Evolutionary conservation across 805 yeast species (phyloP).

Genomic region (Metschnikowia chrysomelidarum): DNA sequence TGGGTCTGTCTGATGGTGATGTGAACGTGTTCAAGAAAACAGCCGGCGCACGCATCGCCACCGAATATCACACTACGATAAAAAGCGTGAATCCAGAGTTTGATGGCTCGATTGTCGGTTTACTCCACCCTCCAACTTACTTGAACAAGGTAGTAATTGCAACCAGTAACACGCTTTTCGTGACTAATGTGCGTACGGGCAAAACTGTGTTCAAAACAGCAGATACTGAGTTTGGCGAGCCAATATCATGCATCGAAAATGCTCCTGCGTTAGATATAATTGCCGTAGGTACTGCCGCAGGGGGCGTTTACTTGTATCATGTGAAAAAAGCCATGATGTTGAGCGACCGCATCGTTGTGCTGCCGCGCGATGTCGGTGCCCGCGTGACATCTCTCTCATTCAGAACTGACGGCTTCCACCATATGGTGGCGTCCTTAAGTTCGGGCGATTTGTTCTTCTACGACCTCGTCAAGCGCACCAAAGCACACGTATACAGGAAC

Average conservation of each 20-base stretch:
- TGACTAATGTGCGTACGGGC: slow-evolving; percentile 77
- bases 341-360: slow-evolving; percentile 46
- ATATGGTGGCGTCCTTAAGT: slow-evolving; percentile 72
- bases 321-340: slow-evolving; percentile 60
- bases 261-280: slow-evolving; percentile 87
- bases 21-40: slow-evolving; percentile 56
- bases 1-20: slow-evolving; percentile 40
- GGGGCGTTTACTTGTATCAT: slow-evolving; percentile 65
- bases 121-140: slow-evolving; percentile 87
- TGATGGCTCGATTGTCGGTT: slow-evolving; percentile 68
- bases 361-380: slow-evolving; percentile 39
- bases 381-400: slow-evolving; percentile 67
- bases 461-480: slow-evolving; percentile 67
- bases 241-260: slow-evolving; percentile 64
- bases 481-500: slow-evolving; percentile 71
- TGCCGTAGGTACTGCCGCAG: slow-evolving; percentile 72
- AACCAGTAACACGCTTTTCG: slow-evolving; percentile 58
- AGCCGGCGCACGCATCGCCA: slow-evolving; percentile 44
- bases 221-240: slow-evolving; percentile 47
- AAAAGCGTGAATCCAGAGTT: slow-evolving; percentile 48
- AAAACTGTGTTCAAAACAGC: slow-evolving; percentile 59
- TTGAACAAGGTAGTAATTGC: slow-evolving; percentile 84
- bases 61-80: slow-evolving; percentile 68
- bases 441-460: slow-evolving; percentile 85
- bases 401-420: slow-evolving; percentile 87